phyloP scores from a whole-genome alignment of 768 basidiomycete species.

The Lepiota brunneoincarnata region DNA sequence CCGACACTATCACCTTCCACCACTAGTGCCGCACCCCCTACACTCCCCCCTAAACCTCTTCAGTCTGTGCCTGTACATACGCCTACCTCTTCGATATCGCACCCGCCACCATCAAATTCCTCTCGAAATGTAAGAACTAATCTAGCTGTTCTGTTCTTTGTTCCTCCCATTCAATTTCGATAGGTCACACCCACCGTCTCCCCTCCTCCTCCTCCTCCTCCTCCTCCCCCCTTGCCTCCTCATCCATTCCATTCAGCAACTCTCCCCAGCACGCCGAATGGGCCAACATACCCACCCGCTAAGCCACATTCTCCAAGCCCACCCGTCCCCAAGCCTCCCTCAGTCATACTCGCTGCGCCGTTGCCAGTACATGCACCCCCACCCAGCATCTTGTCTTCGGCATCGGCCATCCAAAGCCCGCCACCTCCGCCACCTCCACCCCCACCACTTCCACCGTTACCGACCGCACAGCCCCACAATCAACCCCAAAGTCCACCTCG shows the following conservation, averaged over 20 bases:
- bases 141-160: background rate
- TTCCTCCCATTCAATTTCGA: background rate
- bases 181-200: constrained; percentile 5
- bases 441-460: constrained; percentile 13
- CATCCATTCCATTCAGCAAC: background rate
- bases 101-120: background rate
- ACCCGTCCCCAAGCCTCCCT: background rate
- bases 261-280: background rate
- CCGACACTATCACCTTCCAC: background rate
- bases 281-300: background rate
- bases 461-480: constrained; percentile 15
- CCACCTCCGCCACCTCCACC: constrained; percentile 9
- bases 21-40: background rate
- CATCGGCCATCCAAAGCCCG: background rate
- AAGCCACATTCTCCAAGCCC: background rate
- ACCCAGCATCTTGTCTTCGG: constrained; percentile 4
- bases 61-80: constrained; percentile 22
- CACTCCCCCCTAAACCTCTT: constrained; percentile 29
- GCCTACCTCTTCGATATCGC: constrained; percentile 13
- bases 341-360: background rate
- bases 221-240: background rate
- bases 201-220: constrained; percentile 1
- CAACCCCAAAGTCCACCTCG: constrained; percentile 15
- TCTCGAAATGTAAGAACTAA: background rate
- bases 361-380: constrained; percentile 1